These are phyloP conservation scores for Adansonia madagascariensis DNA, from an alignment of 441 rosid species.

Conservation along the genomic window DNA sequence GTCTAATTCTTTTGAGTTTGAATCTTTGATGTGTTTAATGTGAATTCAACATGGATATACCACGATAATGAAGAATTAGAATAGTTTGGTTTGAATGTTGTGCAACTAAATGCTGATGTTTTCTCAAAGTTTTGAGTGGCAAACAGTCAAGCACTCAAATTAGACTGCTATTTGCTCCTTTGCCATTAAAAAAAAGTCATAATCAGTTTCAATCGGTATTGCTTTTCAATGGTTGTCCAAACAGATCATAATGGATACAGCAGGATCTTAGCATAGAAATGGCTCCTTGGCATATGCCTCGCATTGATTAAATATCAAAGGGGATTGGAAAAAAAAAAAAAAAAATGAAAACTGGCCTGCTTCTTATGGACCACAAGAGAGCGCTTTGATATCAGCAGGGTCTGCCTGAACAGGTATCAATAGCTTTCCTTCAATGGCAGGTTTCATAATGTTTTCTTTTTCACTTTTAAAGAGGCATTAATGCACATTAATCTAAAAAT, in stretches of 20 bases:
- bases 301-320: slow-evolving; percentile 25
- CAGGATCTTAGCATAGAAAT: background rate
- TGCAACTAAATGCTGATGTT: background rate
- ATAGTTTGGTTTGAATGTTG: background rate
- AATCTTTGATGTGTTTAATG: background rate
- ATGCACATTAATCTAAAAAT: slow-evolving; percentile 16
- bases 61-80: background rate
- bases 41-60: background rate
- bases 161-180: background rate
- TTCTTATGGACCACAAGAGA: slow-evolving; percentile 37
- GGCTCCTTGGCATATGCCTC: background rate
- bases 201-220: slow-evolving; percentile 14
- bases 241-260: slow-evolving; percentile 17
- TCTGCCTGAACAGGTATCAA: slow-evolving; percentile 15
- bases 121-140: background rate
- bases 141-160: background rate
- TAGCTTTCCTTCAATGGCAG: slow-evolving; percentile 28
- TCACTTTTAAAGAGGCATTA: background rate
- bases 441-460: background rate
- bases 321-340: background rate
- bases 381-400: background rate
- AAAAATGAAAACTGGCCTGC: background rate
- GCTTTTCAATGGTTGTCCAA: slow-evolving; percentile 1
- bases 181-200: background rate
- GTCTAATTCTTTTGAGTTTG: background rate